Evolutionary conservation across 768 basidiomycete genomes (phyloP), one percentile per base, ranked within the genome.

Genomic region (Mrakia frigida): DNA sequence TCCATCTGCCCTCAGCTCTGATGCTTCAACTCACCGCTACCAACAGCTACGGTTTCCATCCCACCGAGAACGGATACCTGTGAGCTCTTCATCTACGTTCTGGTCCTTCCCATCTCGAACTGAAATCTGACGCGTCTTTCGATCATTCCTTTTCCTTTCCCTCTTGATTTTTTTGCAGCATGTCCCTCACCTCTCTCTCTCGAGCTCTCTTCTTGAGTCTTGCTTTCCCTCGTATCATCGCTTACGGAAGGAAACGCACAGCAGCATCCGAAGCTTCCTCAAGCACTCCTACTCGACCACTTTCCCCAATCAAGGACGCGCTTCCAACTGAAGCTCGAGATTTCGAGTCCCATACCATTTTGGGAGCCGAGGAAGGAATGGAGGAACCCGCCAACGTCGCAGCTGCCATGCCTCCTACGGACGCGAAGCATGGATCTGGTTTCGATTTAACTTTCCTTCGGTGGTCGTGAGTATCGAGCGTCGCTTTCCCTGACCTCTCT

Each of bases 151-250:
- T 1, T 1, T 13, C 16, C 43, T 13, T 6, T 43, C 67, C 39
- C 25, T 37, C 18, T 41, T 23, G 31, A 33, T 98, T 95, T 82
- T 92, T 91, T 83, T 91, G 93, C 70, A 98, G 96, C 86, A 88
- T 94, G 81, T 98, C 96, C 0, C 87, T 94, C 2, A 98, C 98
- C 80, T 90, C 94, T 41, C 95, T 98, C 80, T 90, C 94, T 81
- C 89, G 92, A n/a, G 98, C 94, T 82, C 93, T 99, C 81, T 95
- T 93, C n/a, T 87, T 99, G 70, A 88, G 89, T 1, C 88, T 97
- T 0, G 84, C 84, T 16, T 80, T 67, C 37, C 63, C 63, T 16
- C 63, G 63, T 3, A 67, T 67, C 63, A 67, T 67, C 35, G 33
- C 63, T 82, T 33, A 31, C 33, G 43, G 70, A 13, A 6, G 68